Base-by-base conservation (phyloP, 805 yeast genomes). In the Pichia scutulata region DNA sequence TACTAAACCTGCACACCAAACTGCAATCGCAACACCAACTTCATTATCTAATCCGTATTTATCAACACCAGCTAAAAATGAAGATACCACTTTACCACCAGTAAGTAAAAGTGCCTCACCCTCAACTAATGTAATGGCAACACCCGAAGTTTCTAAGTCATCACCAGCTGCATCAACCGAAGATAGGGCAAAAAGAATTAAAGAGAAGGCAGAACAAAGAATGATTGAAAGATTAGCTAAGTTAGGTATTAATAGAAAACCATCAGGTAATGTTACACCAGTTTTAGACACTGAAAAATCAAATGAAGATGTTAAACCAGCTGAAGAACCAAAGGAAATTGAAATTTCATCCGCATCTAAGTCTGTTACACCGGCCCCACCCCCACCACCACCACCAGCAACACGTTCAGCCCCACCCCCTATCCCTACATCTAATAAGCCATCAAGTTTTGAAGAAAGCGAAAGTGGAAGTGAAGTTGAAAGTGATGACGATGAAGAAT, bases 141-240 rank as follows among this genome's bases (percentile, higher is more conserved):
- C 41, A 14, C 12, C 37, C n/a, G 37, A 33, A 33, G 37, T 33
- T 33, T 33, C 37, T n/a, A 43, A 40, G 21, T 2, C 24, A n/a
- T 9, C 49, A 13, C 24, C 43, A 7, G 51, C 40, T n/a, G 30
- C 47, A 18, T 39, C 52, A 7, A 74, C 86, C 1, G 85, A 80
- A 52, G 90, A 86, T 43, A 73, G 95, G 53, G 78, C 93, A 6
- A 84, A 87, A n/a, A 77, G 79, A 59, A 81, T 88, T 48, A 89
- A 87, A 64, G 92, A 89, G 18, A 92, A 86, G 60, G 88, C 88
- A 2, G 78, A 78, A 58, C 81, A 82, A 60, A 78, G 86, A 66
- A 89, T 89, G 97, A 82, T 81, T 53, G 95, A 86, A 59, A 75
- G 89, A 59, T 73, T 89, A 60, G 95, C 95, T 3, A 85, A 82